Percentiles rank a stretch among this genome's conserved stretches.
Evolutionary conservation across 1,139 yeast species (phyloP).

Genomic region (Pichia sp.): DNA sequence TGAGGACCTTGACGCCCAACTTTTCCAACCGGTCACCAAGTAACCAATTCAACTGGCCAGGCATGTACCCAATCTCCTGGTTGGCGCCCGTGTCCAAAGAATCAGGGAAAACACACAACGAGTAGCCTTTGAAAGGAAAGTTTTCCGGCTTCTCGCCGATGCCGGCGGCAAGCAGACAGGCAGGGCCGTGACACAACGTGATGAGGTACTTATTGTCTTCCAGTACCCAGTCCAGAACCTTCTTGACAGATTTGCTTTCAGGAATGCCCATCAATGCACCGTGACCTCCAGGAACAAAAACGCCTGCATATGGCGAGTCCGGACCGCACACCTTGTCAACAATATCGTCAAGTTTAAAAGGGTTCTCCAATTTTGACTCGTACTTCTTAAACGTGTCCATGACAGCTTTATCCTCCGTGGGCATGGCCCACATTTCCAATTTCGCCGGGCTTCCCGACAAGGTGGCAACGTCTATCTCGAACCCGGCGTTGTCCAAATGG

Average conservation of each 20-base stretch:
- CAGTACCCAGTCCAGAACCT: neutral
- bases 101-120: neutral
- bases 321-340: no score
- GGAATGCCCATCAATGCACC: neutral
- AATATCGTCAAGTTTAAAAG: no score
- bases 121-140: no score
- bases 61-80: conserved; percentile 1
- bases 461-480: neutral
- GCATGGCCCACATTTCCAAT: neutral
- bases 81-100: neutral
- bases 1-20: conserved; percentile 11
- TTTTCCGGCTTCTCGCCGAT: neutral
- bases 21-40: neutral
- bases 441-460: neutral
- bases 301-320: neutral
- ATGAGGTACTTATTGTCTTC: neutral
- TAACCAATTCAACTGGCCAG: neutral
- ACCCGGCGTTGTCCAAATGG: neutral
- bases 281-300: neutral
- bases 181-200: neutral
- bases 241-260: neutral
- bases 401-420: neutral
- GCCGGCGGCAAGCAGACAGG: neutral
- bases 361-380: neutral
- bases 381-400: neutral